These are phyloP conservation scores for Asterophora lycoperdoides DNA, from an alignment of 768 basidiomycete genomes.

Conservation along the genomic window DNA sequence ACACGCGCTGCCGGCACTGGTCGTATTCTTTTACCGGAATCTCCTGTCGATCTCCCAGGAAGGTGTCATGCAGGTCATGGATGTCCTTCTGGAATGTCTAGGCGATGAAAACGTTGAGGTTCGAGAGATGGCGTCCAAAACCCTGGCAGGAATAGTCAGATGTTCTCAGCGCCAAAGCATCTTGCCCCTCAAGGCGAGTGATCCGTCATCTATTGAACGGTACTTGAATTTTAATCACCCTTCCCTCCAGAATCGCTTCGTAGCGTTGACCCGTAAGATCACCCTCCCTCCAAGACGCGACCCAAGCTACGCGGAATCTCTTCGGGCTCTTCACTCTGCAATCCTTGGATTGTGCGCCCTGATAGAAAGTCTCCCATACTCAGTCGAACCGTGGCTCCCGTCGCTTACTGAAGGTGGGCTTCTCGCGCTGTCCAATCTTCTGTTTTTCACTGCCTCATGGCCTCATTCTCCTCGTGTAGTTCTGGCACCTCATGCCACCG, in stretches of 20 bases:
- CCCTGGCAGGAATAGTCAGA: conserved; percentile 79
- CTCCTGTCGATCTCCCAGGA: conserved; percentile 68
- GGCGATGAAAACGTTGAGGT: conserved; percentile 92
- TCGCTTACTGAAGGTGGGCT: conserved; percentile 67
- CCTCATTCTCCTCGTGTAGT: conserved; percentile 37
- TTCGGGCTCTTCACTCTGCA: conserved; percentile 79
- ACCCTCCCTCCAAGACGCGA: conserved; percentile 67
- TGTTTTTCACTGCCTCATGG: conserved; percentile 6
- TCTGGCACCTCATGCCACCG: conserved; percentile 72
- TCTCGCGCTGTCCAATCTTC: neutral
- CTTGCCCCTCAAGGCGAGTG: conserved; percentile 69
- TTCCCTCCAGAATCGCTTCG: conserved; percentile 68
- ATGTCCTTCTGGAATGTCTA: conserved; percentile 78
- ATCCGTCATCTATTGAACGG: neutral
- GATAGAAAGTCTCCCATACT: conserved; percentile 91
- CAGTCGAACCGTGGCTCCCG: conserved; percentile 90
- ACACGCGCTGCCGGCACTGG: conserved; percentile 81
- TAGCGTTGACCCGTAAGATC: conserved; percentile 54
- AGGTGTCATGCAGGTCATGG: conserved; percentile 70
- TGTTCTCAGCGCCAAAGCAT: conserved; percentile 90
- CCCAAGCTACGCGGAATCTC: conserved; percentile 63
- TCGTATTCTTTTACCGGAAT: conserved; percentile 90
- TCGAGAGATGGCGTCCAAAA: conserved; percentile 84
- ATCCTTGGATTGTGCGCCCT: conserved; percentile 88
- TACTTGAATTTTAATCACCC: conserved; percentile 9